phyloP scores from a whole-genome alignment of 352 stramenopile species.

The Pythium aphanidermatum region DNA sequence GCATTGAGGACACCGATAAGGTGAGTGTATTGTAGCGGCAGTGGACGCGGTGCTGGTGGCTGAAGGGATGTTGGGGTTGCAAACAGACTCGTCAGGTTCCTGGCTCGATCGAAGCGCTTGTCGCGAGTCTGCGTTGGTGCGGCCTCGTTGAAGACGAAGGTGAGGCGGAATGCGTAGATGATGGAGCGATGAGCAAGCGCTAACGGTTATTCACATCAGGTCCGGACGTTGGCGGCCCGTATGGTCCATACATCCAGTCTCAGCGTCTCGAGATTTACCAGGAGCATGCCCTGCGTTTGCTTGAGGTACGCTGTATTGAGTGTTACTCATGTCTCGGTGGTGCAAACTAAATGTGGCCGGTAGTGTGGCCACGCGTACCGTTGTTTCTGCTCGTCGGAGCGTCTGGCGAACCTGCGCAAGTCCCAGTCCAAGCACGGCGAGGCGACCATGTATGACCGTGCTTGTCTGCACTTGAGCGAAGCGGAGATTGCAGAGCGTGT shows the following conservation, averaged over 20 bases:
- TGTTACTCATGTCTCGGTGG: too few species aligned
- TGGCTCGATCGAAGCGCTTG: slow-evolving; percentile 76
- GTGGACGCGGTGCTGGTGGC: too few species aligned
- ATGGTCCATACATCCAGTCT: slow-evolving; percentile 96
- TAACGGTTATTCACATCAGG: too few species aligned
- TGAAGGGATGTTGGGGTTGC: too few species aligned
- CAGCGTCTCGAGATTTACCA: slow-evolving; percentile 94
- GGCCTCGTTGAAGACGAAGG: slow-evolving; percentile 97
- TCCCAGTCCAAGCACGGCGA: slow-evolving; percentile 88
- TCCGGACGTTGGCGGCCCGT: slow-evolving; percentile 83
- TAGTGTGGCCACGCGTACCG: slow-evolving; percentile 92
- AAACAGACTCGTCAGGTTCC: slow-evolving; percentile 84
- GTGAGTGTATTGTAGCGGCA: too few species aligned
- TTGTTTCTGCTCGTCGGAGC: slow-evolving; percentile 96
- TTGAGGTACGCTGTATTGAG: slow-evolving; percentile 78
- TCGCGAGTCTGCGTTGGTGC: slow-evolving; percentile 91
- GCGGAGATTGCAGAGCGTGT: slow-evolving; percentile 88
- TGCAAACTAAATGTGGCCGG: too few species aligned
- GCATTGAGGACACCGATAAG: slow-evolving; percentile 92
- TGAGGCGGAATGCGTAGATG: too few species aligned
- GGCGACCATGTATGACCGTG: slow-evolving; percentile 96
- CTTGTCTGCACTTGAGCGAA: slow-evolving; percentile 90
- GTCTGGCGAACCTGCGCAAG: slow-evolving; percentile 89
- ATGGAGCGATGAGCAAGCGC: too few species aligned
- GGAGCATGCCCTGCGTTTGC: slow-evolving; percentile 83